These are phyloP conservation scores for Botrytis elliptica DNA, from an alignment of 2,329 filamentous ascomycete species.

Conservation along the genomic window DNA sequence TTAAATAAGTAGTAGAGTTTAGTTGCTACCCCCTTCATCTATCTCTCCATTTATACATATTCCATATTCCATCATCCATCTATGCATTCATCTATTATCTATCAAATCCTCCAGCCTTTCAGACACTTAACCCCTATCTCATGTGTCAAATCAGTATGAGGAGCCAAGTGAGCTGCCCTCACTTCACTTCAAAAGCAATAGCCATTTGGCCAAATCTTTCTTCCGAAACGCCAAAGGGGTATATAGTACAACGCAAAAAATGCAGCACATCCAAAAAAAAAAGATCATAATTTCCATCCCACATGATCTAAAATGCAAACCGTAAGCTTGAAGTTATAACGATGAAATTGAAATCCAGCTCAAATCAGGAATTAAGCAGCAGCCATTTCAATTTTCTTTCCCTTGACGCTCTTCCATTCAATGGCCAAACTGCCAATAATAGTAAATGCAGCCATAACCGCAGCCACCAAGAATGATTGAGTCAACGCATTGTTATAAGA, in stretches of 20 bases:
- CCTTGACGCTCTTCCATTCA: constrained; percentile 50
- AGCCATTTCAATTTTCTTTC: constrained; percentile 39
- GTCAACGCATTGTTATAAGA: constrained; percentile 59
- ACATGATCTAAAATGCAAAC: not conserved
- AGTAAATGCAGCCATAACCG: constrained; percentile 3
- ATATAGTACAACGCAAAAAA: not conserved
- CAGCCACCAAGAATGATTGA: constrained; percentile 53
- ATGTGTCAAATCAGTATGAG: not conserved
- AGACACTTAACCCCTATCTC: not conserved
- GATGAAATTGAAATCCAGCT: not conserved
- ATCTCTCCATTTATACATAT: not conserved
- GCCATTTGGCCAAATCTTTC: not conserved
- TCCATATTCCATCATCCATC: not conserved
- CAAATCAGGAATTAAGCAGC: constrained; percentile 26
- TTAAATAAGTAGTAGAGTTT: constrained; percentile 3
- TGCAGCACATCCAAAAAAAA: not conserved
- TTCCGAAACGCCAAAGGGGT: constrained; percentile 2
- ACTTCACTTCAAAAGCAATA: not conserved
- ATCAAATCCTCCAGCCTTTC: not conserved
- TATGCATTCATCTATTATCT: not conserved
- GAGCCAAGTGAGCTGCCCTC: not conserved
- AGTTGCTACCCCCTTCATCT: not conserved
- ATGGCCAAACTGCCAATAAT: constrained; percentile 15
- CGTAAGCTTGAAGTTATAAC: not conserved
- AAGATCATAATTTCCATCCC: not conserved